Percentiles rank a stretch among this genome's conserved stretches.
These are phyloP conservation scores for Cladochytrium replicatum DNA, from an alignment of 192 early-diverging fungal genomes.

Conservation along the genomic window DNA sequence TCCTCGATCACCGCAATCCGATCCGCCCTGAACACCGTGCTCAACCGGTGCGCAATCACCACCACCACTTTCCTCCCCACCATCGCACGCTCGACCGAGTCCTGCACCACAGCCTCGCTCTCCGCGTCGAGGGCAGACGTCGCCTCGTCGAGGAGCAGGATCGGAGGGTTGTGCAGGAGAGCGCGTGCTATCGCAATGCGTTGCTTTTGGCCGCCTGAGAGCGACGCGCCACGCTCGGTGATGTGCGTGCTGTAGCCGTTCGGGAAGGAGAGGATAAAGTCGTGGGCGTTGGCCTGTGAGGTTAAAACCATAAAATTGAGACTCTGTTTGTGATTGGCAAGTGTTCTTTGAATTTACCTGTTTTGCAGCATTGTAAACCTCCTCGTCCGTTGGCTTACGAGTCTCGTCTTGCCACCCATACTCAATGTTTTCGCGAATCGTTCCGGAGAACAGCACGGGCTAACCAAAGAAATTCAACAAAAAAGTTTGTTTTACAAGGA, in stretches of 20 bases:
- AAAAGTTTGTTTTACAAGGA: neutral
- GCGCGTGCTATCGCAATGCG: conserved; percentile 71
- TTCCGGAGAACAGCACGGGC: neutral
- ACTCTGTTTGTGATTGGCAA: neutral
- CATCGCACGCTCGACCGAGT: conserved; percentile 25
- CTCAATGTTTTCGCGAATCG: conserved; percentile 1
- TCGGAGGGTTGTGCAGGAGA: conserved; percentile 50
- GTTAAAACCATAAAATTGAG: neutral
- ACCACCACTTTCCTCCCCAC: conserved; percentile 55
- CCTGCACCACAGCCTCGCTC: conserved; percentile 39
- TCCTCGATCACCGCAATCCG: conserved; percentile 47
- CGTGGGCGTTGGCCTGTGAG: neutral
- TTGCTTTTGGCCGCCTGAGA: conserved; percentile 59
- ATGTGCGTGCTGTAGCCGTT: neutral
- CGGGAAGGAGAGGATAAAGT: neutral
- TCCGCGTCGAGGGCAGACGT: conserved; percentile 66
- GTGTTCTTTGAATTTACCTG: neutral
- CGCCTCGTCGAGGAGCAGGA: conserved; percentile 78
- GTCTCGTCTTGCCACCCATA: conserved; percentile 1
- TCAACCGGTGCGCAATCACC: conserved; percentile 62
- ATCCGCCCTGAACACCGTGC: conserved; percentile 54
- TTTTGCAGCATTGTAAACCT: neutral
- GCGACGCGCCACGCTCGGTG: neutral
- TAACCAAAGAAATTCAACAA: conserved; percentile 4
- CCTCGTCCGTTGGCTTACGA: no score